Percentiles rank a stretch among this genome's conserved stretches.
Conservation (phyloP, 352 stramenopile species). For the Pseudoperonospora humuli region DNA sequence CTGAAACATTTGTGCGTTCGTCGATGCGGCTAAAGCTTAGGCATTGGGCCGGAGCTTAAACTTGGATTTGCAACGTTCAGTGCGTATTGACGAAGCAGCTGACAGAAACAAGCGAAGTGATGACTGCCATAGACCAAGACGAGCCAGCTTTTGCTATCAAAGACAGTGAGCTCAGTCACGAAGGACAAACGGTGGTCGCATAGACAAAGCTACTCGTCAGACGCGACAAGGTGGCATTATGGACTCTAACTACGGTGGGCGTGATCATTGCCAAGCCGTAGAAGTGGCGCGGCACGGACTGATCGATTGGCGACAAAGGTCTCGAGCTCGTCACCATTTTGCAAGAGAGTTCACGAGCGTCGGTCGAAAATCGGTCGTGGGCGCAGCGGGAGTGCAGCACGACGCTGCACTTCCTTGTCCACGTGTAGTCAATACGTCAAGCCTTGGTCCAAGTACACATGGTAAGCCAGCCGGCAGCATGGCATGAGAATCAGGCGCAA, state of each 20-base stretch:
- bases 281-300: slow-evolving; percentile 12
- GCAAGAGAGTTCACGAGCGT: background rate
- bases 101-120: slow-evolving; percentile 11
- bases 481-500: slow-evolving; percentile 18
- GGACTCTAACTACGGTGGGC: slow-evolving; percentile 6
- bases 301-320: slow-evolving; percentile 21
- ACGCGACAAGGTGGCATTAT: background rate
- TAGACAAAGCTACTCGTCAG: slow-evolving; percentile 1
- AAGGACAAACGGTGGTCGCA: background rate
- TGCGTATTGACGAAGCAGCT: slow-evolving; percentile 13
- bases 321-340: slow-evolving; percentile 5
- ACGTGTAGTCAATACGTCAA: slow-evolving; percentile 22
- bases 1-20: no score
- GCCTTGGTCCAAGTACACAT: background rate
- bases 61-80: slow-evolving; percentile 19
- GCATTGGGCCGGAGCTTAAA: slow-evolving; percentile 4
- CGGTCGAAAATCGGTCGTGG: background rate
- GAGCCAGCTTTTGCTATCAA: slow-evolving; percentile 9
- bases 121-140: slow-evolving; percentile 23
- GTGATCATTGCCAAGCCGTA: slow-evolving; percentile 4
- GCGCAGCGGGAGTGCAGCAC: no score
- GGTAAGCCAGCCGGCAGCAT: slow-evolving; percentile 16
- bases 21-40: slow-evolving; percentile 12
- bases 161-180: background rate
- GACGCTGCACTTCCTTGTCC: no score